These are phyloP conservation scores for Trichoderma oligosporum DNA, from an alignment of 2,329 filamentous ascomycete genomes.

Conservation along the genomic window DNA sequence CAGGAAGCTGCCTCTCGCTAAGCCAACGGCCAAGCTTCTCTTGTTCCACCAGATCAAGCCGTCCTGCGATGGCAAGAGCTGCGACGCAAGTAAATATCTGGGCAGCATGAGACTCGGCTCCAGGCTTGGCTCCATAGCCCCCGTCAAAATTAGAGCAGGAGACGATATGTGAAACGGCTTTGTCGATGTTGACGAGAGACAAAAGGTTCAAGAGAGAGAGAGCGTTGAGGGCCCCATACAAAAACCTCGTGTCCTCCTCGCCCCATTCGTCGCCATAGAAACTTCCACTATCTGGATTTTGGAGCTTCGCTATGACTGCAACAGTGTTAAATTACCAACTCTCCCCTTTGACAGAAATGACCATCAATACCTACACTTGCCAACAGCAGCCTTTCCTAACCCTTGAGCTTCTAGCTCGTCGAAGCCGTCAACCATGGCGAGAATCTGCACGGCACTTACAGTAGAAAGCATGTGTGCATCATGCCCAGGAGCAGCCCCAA, in stretches of 20 bases:
- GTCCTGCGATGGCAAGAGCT: constrained; percentile 76
- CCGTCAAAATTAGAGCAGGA: constrained; percentile 92
- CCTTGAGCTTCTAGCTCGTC: constrained; percentile 72
- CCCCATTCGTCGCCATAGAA: constrained; percentile 97
- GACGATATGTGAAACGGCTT: constrained; percentile 73
- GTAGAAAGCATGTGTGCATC: constrained; percentile 97
- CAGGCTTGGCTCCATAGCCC: constrained; percentile 83
- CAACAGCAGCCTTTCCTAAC: constrained; percentile 64
- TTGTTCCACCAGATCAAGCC: constrained; percentile 75
- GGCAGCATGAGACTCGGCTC: constrained; percentile 89
- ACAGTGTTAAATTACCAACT: constrained; percentile 1
- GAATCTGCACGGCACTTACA: constrained; percentile 88
- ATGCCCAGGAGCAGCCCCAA: constrained; percentile 89
- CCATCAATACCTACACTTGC: constrained; percentile 62
- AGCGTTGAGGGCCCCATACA: constrained; percentile 86
- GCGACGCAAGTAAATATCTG: constrained; percentile 95
- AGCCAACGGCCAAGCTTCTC: constrained; percentile 86
- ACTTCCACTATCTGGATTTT: constrained; percentile 76
- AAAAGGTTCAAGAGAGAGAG: constrained; percentile 77
- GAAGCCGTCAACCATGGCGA: constrained; percentile 80
- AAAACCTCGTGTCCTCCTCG: constrained; percentile 89
- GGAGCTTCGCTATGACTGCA: constrained; percentile 72
- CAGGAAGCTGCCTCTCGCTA: constrained; percentile 83
- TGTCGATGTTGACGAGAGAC: constrained; percentile 70
- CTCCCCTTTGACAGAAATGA: constrained; percentile 16